Conservation (phyloP, 2,329 filamentous ascomycete genomes). For the Fusarium humuli region DNA sequence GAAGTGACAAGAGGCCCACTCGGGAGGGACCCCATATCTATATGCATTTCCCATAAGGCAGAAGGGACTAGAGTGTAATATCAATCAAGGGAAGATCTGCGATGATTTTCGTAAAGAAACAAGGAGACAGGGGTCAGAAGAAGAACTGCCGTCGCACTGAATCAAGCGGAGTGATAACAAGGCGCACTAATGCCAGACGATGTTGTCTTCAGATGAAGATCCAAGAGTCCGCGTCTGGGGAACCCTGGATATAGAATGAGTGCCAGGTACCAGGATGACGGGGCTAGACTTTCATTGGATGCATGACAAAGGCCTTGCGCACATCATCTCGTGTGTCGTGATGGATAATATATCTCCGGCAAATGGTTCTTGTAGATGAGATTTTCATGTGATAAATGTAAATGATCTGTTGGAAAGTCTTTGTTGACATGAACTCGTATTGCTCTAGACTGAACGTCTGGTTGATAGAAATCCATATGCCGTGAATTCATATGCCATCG, state of each 20-base stretch:
- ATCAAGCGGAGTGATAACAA: neutral
- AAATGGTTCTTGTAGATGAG: no score
- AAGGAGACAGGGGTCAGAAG: constrained; percentile 1
- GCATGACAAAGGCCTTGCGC: neutral
- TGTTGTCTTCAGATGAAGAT: constrained; percentile 20
- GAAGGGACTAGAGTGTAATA: neutral
- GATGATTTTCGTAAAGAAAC: neutral
- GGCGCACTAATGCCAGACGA: neutral
- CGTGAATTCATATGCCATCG: neutral
- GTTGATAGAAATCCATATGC: neutral
- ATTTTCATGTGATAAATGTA: neutral
- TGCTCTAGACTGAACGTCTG: neutral
- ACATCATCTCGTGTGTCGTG: neutral
- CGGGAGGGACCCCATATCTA: neutral
- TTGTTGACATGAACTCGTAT: neutral
- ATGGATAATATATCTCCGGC: neutral
- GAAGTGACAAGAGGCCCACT: neutral
- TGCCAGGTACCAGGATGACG: neutral
- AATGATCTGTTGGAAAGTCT: neutral
- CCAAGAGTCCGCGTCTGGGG: constrained; percentile 13
- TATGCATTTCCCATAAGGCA: neutral
- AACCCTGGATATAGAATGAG: neutral
- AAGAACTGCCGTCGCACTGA: constrained; percentile 4
- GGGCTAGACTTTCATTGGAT: neutral
- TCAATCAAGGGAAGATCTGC: constrained; percentile 3